phyloP scores from a whole-genome alignment of 108 stramenopile genomes.

The Conticribra weissflogii region DNA sequence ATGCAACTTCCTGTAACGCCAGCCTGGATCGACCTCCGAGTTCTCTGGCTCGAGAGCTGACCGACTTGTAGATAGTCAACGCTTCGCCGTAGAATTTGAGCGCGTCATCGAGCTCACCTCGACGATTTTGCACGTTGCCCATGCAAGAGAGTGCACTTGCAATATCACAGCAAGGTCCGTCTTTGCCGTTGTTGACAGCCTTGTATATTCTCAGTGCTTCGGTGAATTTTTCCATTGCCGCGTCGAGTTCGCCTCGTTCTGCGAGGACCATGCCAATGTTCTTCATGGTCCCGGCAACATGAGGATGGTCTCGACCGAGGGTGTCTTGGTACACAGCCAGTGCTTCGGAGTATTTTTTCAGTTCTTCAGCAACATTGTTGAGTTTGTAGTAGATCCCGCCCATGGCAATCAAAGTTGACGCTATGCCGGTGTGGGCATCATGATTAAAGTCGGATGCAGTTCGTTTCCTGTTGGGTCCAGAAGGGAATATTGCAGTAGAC shows the following conservation, averaged over 20 bases:
- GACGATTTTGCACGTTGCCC: slow-evolving; percentile 80
- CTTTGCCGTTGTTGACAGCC: slow-evolving; percentile 39
- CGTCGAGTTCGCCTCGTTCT: slow-evolving; percentile 71
- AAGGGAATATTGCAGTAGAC: slow-evolving; percentile 13
- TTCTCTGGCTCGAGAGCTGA: slow-evolving; percentile 35
- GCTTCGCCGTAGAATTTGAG: slow-evolving; percentile 71
- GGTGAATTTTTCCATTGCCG: slow-evolving; percentile 68
- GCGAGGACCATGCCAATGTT: slow-evolving; percentile 87
- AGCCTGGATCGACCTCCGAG: slow-evolving; percentile 30
- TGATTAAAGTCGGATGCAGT: slow-evolving; percentile 29
- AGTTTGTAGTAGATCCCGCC: slow-evolving; percentile 81
- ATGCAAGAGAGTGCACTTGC: slow-evolving; percentile 84
- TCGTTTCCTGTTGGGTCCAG: slow-evolving; percentile 37
- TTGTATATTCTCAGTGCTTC: slow-evolving; percentile 68
- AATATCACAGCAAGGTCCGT: slow-evolving; percentile 69
- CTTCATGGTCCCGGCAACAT: slow-evolving; percentile 80
- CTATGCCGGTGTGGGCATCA: slow-evolving; percentile 50
- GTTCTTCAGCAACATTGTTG: slow-evolving; percentile 69
- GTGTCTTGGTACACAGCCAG: slow-evolving; percentile 60
- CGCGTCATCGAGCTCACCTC: slow-evolving; percentile 77
- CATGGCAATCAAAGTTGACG: slow-evolving; percentile 75
- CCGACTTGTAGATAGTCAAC: slow-evolving; percentile 66
- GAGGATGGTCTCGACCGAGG: slow-evolving; percentile 68
- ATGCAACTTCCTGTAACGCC: slow-evolving; percentile 69
- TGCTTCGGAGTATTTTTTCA: slow-evolving; percentile 69